Conservation (phyloP, 331 rosid species). For the Pyrus hybrid region DNA sequence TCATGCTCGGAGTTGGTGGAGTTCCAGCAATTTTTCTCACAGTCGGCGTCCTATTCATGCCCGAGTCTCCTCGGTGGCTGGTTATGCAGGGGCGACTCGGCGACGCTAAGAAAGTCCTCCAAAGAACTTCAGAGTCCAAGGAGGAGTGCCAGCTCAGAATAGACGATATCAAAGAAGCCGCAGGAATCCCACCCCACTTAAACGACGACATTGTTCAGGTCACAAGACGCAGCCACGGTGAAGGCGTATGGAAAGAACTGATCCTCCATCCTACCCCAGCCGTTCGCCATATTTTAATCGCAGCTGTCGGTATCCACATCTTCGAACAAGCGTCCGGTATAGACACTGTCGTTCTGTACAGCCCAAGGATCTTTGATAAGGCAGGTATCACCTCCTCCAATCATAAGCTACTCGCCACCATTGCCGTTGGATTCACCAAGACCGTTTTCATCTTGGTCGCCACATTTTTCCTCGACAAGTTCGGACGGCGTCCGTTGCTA, state of each 20-base stretch:
- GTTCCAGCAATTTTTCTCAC: conserved; percentile 39
- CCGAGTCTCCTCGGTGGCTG: conserved; percentile 86
- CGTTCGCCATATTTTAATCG: conserved; percentile 52
- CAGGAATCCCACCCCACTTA: conserved; percentile 48
- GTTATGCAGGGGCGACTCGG: conserved; percentile 70
- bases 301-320: conserved; percentile 56
- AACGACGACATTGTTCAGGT: conserved; percentile 49
- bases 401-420: conserved; percentile 38
- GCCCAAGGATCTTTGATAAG: conserved; percentile 51
- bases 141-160: conserved; percentile 48
- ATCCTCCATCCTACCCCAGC: conserved; percentile 59
- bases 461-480: conserved; percentile 40
- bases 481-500: conserved; percentile 64
- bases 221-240: conserved; percentile 13
- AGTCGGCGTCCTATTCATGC: conserved; percentile 57
- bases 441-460: conserved; percentile 49
- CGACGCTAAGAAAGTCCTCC: conserved; percentile 59
- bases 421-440: conserved; percentile 61
- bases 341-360: conserved; percentile 61
- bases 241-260: conserved; percentile 60
- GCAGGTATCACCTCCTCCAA: conserved; percentile 33
- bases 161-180: conserved; percentile 60
- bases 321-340: conserved; percentile 64
- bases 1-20: conserved; percentile 74
- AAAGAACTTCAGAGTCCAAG: conserved; percentile 43